Percentiles rank a stretch among this genome's conserved stretches.
Conservation (phyloP, 805 yeast genomes). For the Millerago galiae region DNA sequence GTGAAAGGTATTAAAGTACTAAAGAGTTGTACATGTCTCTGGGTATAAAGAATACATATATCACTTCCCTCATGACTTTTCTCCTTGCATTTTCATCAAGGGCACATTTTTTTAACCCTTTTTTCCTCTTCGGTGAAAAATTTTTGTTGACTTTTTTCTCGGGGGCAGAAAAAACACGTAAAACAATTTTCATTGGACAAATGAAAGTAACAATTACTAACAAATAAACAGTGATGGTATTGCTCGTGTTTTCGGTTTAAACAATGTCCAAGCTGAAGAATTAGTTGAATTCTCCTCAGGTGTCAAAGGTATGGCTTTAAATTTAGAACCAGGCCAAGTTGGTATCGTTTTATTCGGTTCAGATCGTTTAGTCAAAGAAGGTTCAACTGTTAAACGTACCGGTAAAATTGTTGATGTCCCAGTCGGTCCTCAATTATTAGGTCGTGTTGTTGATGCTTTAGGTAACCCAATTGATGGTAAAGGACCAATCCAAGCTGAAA, state of each 20-base stretch:
- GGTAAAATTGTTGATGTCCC: constrained; percentile 99
- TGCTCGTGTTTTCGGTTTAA: constrained; percentile 99
- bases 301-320: constrained; percentile 99
- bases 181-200: background rate
- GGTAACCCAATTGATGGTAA: constrained; percentile 99
- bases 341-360: constrained; percentile 99
- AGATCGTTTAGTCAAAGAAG: constrained; percentile 97
- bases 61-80: no score
- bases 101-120: background rate
- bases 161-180: no score
- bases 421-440: constrained; percentile 96
- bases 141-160: constrained; percentile 2
- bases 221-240: constrained; percentile 88
- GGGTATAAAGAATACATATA: no score
- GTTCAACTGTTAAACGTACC: constrained; percentile 99
- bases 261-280: constrained; percentile 99
- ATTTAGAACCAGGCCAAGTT: constrained; percentile 99
- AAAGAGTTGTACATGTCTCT: no score
- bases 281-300: constrained; percentile 98
- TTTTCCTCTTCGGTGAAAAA: background rate
- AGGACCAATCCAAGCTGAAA: constrained; percentile 90
- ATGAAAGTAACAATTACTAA: constrained; percentile 28
- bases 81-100: no score
- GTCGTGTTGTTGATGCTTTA: constrained; percentile 99
- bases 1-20: no score